Evolutionary conservation across 352 stramenopile species (phyloP).

Genomic region (Phytophthora lateralis): DNA sequence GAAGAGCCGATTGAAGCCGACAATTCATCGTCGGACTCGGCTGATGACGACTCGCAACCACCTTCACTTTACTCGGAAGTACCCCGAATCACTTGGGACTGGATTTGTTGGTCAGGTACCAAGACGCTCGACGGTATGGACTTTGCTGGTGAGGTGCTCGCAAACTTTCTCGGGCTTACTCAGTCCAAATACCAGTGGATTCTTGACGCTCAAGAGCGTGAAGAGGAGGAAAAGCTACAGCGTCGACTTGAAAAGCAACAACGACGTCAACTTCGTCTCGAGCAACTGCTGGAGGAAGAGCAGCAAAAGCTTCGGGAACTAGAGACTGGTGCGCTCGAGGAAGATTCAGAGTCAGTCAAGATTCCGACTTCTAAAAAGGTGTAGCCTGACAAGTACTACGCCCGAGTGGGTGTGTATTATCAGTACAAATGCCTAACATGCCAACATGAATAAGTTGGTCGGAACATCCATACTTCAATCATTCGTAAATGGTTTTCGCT

Average conservation of each 20-base stretch:
- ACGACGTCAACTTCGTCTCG: conserved; percentile 63
- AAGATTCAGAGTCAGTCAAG: conserved; percentile 9
- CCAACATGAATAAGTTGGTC: neutral
- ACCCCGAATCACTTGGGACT: conserved; percentile 52
- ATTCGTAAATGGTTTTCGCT: neutral
- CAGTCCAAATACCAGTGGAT: conserved; percentile 88
- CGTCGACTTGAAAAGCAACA: conserved; percentile 65
- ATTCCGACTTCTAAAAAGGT: conserved; percentile 2
- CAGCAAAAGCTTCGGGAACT: conserved; percentile 71
- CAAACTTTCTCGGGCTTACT: conserved; percentile 84
- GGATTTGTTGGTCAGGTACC: conserved; percentile 64
- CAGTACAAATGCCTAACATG: no score
- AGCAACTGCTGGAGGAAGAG: conserved; percentile 73
- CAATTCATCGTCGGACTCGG: neutral
- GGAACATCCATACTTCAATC: neutral
- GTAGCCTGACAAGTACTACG: conserved; percentile 3
- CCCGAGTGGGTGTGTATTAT: no score
- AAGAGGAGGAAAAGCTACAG: conserved; percentile 65
- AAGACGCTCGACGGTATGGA: conserved; percentile 77
- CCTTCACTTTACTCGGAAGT: conserved; percentile 15
- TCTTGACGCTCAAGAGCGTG: conserved; percentile 71
- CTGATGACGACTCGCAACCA: neutral
- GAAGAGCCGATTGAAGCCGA: conserved; percentile 3
- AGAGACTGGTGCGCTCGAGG: conserved; percentile 36
- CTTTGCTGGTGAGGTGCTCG: conserved; percentile 81